phyloP scores from a whole-genome alignment of 768 basidiomycete genomes.

The Boletus reticulatus region DNA sequence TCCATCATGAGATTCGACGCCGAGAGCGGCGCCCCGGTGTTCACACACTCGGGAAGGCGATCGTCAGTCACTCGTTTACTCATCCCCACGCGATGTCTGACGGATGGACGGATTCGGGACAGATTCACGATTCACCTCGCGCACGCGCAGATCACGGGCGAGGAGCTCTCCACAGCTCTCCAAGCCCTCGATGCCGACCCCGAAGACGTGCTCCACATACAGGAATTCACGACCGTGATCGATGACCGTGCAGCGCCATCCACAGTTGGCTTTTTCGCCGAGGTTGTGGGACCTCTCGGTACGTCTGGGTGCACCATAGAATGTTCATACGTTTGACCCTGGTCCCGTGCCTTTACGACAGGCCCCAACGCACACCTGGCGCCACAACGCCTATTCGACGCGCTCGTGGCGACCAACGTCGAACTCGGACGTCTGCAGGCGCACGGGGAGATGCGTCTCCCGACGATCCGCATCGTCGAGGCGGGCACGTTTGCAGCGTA shows the following conservation, averaged over 20 bases:
- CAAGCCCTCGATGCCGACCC: not conserved
- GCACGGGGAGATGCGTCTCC: conserved; percentile 1
- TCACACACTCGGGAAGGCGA: conserved; percentile 14
- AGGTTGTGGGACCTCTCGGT: conserved; percentile 11
- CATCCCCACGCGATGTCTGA: not conserved
- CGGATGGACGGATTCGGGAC: not conserved
- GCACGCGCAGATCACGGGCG: conserved; percentile 3
- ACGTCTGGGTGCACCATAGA: not conserved
- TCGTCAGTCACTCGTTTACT: conserved; percentile 9
- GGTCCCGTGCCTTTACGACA: not conserved
- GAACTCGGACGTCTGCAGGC: not conserved
- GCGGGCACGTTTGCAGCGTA: conserved; percentile 19
- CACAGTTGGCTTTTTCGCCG: conserved; percentile 17
- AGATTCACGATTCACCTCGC: conserved; percentile 11
- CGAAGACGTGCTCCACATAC: conserved; percentile 4
- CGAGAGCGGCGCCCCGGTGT: conserved; percentile 5
- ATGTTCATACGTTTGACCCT: not conserved
- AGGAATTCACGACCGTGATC: conserved; percentile 15
- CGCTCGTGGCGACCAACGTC: conserved; percentile 1
- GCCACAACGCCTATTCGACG: conserved; percentile 5
- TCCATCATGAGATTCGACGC: conserved; percentile 15
- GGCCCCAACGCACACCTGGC: conserved; percentile 6
- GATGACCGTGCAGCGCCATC: conserved; percentile 8
- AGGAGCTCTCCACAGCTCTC: conserved; percentile 7
- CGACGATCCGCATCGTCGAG: conserved; percentile 24